A percentile compares a stretch with the other conserved stretches of the same genome.
Evolutionary conservation across 345 rosid species (phyloP).

Genomic region (Hibiscus tridactylites): DNA sequence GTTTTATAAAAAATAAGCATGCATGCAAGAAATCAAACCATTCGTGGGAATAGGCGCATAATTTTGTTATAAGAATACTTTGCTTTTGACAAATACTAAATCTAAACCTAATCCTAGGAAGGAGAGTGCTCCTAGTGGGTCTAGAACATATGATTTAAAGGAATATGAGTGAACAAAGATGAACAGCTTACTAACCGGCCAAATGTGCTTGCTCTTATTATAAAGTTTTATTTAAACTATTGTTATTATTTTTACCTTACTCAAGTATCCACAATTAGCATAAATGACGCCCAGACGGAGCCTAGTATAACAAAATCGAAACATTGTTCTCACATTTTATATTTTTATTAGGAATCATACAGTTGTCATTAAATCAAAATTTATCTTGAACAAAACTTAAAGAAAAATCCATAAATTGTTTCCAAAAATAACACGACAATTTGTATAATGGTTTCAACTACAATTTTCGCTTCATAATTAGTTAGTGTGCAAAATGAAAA

Average conservation of each 20-base stretch:
- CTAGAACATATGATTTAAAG: too few relatives aligned
- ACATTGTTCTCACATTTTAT: neutral
- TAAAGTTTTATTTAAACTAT: neutral
- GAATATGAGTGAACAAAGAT: too few relatives aligned
- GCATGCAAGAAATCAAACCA: too few relatives aligned
- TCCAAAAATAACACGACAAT: neutral
- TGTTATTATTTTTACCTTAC: neutral
- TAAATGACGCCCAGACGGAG: neutral
- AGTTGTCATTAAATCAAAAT: neutral
- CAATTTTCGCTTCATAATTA: neutral
- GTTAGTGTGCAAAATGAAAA: neutral
- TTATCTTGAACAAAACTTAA: neutral
- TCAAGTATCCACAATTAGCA: neutral
- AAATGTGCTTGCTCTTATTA: too few relatives aligned
- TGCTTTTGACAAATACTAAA: too few relatives aligned
- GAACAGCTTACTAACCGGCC: too few relatives aligned
- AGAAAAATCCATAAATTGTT: neutral
- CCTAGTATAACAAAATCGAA: neutral
- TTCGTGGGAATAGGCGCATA: too few relatives aligned
- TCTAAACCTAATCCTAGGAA: too few relatives aligned
- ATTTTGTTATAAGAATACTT: too few relatives aligned
- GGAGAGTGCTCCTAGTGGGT: too few relatives aligned
- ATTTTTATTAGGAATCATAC: neutral
- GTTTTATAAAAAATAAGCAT: too few relatives aligned
- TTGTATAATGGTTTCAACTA: neutral